phyloP scores from a whole-genome alignment of 1,284 basidiomycete species.

The Rugosomyces carneus region DNA sequence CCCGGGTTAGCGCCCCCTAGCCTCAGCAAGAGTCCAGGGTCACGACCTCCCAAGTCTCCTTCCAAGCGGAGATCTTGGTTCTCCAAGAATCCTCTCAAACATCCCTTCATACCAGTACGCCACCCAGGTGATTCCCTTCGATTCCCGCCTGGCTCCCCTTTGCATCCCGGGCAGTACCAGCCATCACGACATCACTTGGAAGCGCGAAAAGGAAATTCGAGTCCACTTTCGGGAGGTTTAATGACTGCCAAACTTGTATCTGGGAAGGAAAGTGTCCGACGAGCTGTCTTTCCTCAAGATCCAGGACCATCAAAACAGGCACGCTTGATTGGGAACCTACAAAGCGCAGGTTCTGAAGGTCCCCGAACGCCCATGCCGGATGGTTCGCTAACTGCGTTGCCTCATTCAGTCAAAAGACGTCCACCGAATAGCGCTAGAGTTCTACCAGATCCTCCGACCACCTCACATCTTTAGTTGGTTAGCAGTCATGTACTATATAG shows the following conservation, averaged over 20 bases:
- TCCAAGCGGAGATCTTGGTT: conserved; percentile 24
- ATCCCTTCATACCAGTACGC: conserved; percentile 29
- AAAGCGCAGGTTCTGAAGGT: conserved; percentile 11
- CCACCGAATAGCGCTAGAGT: conserved; percentile 11
- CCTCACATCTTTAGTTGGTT: conserved; percentile 17
- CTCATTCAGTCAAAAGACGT: conserved; percentile 12
- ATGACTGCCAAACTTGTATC: conserved; percentile 5
- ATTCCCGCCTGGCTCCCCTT: conserved; percentile 18
- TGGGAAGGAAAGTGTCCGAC: conserved; percentile 10
- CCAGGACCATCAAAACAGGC: conserved; percentile 13
- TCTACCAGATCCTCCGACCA: conserved; percentile 14
- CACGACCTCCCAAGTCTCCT: conserved; percentile 25
- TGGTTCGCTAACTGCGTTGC: conserved; percentile 14
- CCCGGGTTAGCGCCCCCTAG: conserved; percentile 21
- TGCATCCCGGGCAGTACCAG: conserved; percentile 14
- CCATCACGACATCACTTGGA: conserved; percentile 19
- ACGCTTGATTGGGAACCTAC: conserved; percentile 16
- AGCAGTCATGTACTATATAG: conserved; percentile 4
- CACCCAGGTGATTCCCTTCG: conserved; percentile 17
- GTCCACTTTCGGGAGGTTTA: conserved; percentile 16
- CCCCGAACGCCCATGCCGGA: conserved; percentile 9
- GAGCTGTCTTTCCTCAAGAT: conserved; percentile 7
- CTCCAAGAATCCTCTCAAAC: conserved; percentile 24
- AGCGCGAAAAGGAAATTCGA: conserved; percentile 13
- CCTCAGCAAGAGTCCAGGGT: conserved; percentile 10